Evolutionary conservation across 2,329 filamentous ascomycete species (phyloP).

Genomic region (Stemphylium lycopersici): DNA sequence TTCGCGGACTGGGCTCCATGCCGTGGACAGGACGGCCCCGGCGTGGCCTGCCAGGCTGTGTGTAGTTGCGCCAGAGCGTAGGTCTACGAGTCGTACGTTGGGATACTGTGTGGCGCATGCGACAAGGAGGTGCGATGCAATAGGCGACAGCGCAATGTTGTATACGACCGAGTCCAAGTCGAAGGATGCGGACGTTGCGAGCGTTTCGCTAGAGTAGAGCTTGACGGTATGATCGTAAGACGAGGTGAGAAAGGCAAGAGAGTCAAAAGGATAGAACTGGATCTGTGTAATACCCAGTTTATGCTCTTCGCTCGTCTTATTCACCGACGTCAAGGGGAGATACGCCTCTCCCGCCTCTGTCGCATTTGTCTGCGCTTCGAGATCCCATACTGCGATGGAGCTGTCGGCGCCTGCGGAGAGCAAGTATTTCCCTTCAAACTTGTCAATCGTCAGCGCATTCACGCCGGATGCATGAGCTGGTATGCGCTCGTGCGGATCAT

Average conservation of each 20-base stretch:
- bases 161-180: constrained; percentile 72
- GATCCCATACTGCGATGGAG: constrained; percentile 84
- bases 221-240: constrained; percentile 81
- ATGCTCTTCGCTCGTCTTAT: constrained; percentile 53
- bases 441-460: constrained; percentile 79
- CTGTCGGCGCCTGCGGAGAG: constrained; percentile 86
- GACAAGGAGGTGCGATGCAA: constrained; percentile 76
- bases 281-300: constrained; percentile 77
- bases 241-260: constrained; percentile 74
- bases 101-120: constrained; percentile 89
- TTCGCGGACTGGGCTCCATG: constrained; percentile 83
- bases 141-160: constrained; percentile 76
- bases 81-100: constrained; percentile 81
- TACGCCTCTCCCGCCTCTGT: constrained; percentile 25
- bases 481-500: constrained; percentile 47
- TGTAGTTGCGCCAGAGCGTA: constrained; percentile 76
- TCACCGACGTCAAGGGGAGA: constrained; percentile 36
- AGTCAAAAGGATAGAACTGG: constrained; percentile 79
- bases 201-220: constrained; percentile 71
- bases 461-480: constrained; percentile 79
- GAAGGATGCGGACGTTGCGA: constrained; percentile 69
- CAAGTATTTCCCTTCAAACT: constrained; percentile 78
- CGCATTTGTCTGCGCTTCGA: constrained; percentile 58
- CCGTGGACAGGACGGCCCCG: constrained; percentile 64
- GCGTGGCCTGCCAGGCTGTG: constrained; percentile 58